Base-by-base conservation (phyloP, 371 early-diverging fungal species). In the Mucor plumbeus region DNA sequence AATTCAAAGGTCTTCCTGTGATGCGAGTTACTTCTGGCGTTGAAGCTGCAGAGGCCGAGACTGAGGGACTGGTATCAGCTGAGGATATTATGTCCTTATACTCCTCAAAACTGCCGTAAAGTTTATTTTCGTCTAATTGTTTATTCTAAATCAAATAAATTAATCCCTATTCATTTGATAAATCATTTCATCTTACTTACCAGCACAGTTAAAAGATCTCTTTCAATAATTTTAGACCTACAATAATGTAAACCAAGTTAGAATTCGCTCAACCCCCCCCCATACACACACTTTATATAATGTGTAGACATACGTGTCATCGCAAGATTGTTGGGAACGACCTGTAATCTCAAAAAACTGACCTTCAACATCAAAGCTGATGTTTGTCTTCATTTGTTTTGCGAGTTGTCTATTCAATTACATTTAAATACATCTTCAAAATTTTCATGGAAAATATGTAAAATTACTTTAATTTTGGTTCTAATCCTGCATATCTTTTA, bases 331-430 rank as follows among this genome's bases (percentile, higher is more conserved):
- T 43, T 70, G 65, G 1, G 71, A 70, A 34, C 71, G 47, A 26
- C 71, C 71, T 59, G 39, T 61, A 17, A 70, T 65, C 10, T 58
- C 63, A 59, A 70, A 70, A 34, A n/a, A 70, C 21, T 72, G 72
- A 0, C 58, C 68, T 10, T 53, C 47, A 50, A 68, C 54, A 21
- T 62, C 13, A 36, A 15, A 72, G 2, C 21, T 44, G 15, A 72
- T 68, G 3, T 63, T 54, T 5, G 69, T 72, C 31, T 65, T 72
- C 17, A 15, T 50, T 1, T 47, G 17, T 35, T 53, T 72, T 7
- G 55, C 72, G 8, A 68, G 35, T 5, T 41, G 44, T 19, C 72
- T 72, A 48, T 26, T 14, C 34, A 14, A 35, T 0, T 33, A 26
- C 43, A 19, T 31, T 26, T 56, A 14, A 21, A 17, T 15, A 17